phyloP scores from a whole-genome alignment of 495 filamentous ascomycete genomes.

The Physcia stellaris region DNA sequence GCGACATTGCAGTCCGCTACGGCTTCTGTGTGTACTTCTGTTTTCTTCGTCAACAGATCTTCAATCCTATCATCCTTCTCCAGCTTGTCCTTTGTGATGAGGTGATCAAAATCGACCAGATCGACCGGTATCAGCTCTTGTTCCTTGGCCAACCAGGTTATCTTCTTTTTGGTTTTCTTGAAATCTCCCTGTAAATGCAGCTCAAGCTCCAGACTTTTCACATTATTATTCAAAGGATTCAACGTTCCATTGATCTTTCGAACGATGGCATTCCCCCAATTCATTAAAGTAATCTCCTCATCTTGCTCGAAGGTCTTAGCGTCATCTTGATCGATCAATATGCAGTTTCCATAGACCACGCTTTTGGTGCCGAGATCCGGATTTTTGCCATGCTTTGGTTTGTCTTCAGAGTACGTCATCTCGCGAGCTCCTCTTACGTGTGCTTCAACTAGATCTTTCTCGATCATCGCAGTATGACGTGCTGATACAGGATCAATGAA shows the following conservation, averaged over 20 bases:
- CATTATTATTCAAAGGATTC: slow-evolving; percentile 26
- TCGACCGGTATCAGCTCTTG: slow-evolving; percentile 71
- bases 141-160: slow-evolving; percentile 74
- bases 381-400: slow-evolving; percentile 81
- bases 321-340: slow-evolving; percentile 72
- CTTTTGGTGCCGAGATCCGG: slow-evolving; percentile 70
- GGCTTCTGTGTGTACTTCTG: slow-evolving; percentile 60
- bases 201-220: slow-evolving; percentile 60
- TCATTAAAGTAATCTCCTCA: slow-evolving; percentile 93
- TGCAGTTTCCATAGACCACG: slow-evolving; percentile 53
- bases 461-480: slow-evolving; percentile 67
- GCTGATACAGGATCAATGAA: slow-evolving; percentile 80
- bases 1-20: slow-evolving; percentile 71
- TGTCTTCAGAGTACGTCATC: slow-evolving; percentile 53
- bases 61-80: slow-evolving; percentile 68
- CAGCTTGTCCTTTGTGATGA: slow-evolving; percentile 84
- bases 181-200: slow-evolving; percentile 83
- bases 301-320: slow-evolving; percentile 65
- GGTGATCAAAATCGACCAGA: slow-evolving; percentile 80
- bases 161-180: slow-evolving; percentile 88
- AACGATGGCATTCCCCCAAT: slow-evolving; percentile 84
- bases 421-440: slow-evolving; percentile 55
- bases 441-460: slow-evolving; percentile 52
- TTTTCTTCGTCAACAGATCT: slow-evolving; percentile 63
- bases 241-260: slow-evolving; percentile 53